Evolutionary conservation across 2,329 filamentous ascomycete genomes (phyloP).

Genomic region (Arthrobotrys conoides): DNA sequence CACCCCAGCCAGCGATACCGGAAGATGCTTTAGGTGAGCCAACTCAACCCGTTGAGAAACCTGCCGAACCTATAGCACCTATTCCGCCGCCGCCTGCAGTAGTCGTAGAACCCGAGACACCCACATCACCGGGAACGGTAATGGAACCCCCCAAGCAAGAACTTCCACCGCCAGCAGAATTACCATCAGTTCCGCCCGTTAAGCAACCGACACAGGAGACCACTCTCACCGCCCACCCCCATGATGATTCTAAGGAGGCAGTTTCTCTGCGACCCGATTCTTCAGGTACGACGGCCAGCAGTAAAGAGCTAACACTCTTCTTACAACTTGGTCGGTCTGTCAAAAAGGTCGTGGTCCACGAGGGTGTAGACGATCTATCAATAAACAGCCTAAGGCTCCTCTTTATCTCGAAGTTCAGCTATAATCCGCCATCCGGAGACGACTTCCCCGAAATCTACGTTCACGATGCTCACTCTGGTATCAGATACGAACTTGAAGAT

Average conservation of each 20-base stretch:
- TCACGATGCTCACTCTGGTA: conserved; percentile 92
- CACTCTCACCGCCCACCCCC: conserved; percentile 12
- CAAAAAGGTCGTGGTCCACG: conserved; percentile 91
- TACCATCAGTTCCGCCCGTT: conserved; percentile 25
- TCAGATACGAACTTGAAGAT: conserved; percentile 97
- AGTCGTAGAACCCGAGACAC: conserved; percentile 60
- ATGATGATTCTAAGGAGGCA: conserved; percentile 55
- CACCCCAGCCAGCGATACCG: conserved; percentile 36
- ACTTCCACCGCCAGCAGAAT: conserved; percentile 58
- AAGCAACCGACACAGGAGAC: conserved; percentile 7
- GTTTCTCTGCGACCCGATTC: conserved; percentile 47
- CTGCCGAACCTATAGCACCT: conserved; percentile 16
- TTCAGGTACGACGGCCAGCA: conserved; percentile 67
- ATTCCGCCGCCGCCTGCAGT: conserved; percentile 34
- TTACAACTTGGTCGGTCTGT: conserved; percentile 97
- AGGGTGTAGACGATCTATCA: conserved; percentile 86
- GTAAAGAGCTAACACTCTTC: conserved; percentile 92
- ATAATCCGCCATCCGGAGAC: conserved; percentile 93
- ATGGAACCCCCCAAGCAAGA: conserved; percentile 44
- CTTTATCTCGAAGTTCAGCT: conserved; percentile 99
- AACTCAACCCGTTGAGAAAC: conserved; percentile 13
- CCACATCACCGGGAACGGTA: conserved; percentile 32
- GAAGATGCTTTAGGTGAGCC: conserved; percentile 15
- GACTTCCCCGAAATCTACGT: conserved; percentile 98
- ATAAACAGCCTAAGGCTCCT: conserved; percentile 91